phyloP scores from a whole-genome alignment of 805 yeast genomes.

The Pichia sporocuriosa region DNA sequence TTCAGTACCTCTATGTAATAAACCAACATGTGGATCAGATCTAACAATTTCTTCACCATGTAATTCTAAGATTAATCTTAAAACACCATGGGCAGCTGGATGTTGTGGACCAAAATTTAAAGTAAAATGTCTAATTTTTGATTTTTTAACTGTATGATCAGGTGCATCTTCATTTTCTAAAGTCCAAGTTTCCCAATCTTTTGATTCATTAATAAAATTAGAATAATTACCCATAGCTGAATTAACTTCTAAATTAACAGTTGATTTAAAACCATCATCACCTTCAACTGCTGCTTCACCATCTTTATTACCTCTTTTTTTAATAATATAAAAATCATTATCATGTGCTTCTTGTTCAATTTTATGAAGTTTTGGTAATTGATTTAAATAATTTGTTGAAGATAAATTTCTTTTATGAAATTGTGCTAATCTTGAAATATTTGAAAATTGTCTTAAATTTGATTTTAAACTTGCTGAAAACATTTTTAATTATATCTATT shows the following conservation, averaged over 20 bases:
- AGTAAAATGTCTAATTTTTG: conserved; percentile 77
- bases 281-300: conserved; percentile 17
- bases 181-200: conserved; percentile 32
- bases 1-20: conserved; percentile 84
- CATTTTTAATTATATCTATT: conserved; percentile 7
- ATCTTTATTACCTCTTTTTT: conserved; percentile 25
- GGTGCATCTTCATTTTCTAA: conserved; percentile 31
- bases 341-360: conserved; percentile 23
- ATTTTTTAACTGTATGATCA: conserved; percentile 31
- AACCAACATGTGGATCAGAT: conserved; percentile 84
- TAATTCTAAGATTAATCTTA: conserved; percentile 76
- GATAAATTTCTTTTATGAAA: conserved; percentile 4
- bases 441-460: conserved; percentile 2
- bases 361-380: conserved; percentile 15
- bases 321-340: conserved; percentile 27
- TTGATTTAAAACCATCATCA: conserved; percentile 23
- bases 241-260: conserved; percentile 28
- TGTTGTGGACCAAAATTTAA: conserved; percentile 91
- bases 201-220: conserved; percentile 29
- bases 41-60: conserved; percentile 86
- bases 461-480: conserved; percentile 13
- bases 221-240: conserved; percentile 38
- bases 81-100: conserved; percentile 92
- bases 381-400: conserved; percentile 7
- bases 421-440: conserved; percentile 6